Evolutionary conservation across 1,139 yeast genomes (phyloP), one percentile per base, ranked within the genome.

Genomic region (Suhomyces choctaworum): DNA sequence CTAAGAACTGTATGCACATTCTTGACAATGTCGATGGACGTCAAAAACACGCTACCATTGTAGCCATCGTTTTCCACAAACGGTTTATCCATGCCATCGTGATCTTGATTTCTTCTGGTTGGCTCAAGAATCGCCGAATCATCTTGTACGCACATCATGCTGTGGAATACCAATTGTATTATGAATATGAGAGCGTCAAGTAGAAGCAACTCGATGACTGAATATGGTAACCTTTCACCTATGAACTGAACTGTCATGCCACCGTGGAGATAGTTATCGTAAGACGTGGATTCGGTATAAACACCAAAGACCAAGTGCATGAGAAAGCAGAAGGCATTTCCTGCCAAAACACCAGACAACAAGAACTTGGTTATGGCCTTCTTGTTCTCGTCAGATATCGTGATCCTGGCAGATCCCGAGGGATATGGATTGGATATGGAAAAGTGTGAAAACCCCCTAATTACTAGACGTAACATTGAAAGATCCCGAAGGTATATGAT

Each of bases 161-260:
- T 54, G 42, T 64, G 72, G 38, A 48, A 58, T 1, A 64, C 40
- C 32, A 65, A 40, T 41, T 68, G 74, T 7, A 55, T 25, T 7
- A 47, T 40, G 25, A 63, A 52, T 3, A 63, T 45, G 10, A 55
- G 22, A 3, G 54, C 21, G 40, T 70, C 76, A 17, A 55, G 51
- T 3, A 45, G 7, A 7, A 69, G 17, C 28, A 69, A 44, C 36
- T 60, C 66, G 4, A 57, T 22, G 22, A 54, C 31, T 5, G 57
- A 49, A 17, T 25, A 50, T 1, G 73, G 66, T 9, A 54, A 37
- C 26, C 62, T 43, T 38, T 70, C 76, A 0, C 76, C 76, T 12
- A 70, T 66, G 40, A 70, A 69, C 40, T 67, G 70, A 4, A 70
- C 43, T 2, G 70, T 50, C 29, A 65, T 27, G 2, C 70, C 60